phyloP scores from a whole-genome alignment of 768 basidiomycete genomes.

The Rubroboletus pulcherrimus region DNA sequence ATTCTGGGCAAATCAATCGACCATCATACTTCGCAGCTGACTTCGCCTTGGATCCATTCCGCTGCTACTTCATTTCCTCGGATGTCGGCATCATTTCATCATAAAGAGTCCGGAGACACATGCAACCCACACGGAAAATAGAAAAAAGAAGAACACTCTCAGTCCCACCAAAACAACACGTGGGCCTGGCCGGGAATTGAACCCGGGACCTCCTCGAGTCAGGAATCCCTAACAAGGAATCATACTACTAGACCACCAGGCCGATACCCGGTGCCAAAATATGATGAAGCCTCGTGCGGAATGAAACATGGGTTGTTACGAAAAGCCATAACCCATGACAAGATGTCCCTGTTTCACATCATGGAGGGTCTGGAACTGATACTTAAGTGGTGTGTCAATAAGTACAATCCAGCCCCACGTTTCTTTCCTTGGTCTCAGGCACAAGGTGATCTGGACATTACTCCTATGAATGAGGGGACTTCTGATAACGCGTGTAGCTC shows the following conservation, averaged over 20 bases:
- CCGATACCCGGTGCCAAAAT: constrained; percentile 20
- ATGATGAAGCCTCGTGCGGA: constrained; percentile 22
- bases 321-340: neutral
- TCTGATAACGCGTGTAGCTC: neutral
- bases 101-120: constrained; percentile 9
- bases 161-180: constrained; percentile 5
- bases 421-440: neutral
- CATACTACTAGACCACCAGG: constrained; percentile 65
- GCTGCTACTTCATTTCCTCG: constrained; percentile 27
- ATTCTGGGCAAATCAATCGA: constrained; percentile 25
- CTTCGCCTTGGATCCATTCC: constrained; percentile 10
- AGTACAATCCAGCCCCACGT: neutral
- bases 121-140: neutral
- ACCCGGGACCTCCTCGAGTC: constrained; percentile 76
- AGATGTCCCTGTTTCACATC: neutral
- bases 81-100: constrained; percentile 30
- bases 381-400: neutral
- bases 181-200: constrained; percentile 81
- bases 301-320: neutral
- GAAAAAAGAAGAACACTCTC: neutral
- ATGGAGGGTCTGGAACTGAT: neutral
- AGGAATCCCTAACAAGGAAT: constrained; percentile 54
- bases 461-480: neutral
- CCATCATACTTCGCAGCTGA: constrained; percentile 10
- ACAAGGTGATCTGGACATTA: neutral